Percentiles rank a stretch among this genome's conserved stretches.
These are phyloP conservation scores for Ceraceosorus bombacis DNA, from an alignment of 1,284 basidiomycete species.

Conservation along the genomic window DNA sequence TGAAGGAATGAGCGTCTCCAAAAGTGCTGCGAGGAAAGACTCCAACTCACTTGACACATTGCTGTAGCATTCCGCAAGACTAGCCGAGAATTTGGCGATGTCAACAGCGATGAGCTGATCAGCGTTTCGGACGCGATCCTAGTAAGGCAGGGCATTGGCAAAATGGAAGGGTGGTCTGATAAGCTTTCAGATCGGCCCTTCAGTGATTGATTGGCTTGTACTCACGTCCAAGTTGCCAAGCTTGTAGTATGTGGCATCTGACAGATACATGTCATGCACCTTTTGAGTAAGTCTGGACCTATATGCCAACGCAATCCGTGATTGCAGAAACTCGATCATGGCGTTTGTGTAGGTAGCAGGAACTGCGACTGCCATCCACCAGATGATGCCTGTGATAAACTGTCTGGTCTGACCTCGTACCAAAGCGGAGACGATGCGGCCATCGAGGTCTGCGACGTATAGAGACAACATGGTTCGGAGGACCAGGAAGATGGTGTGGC, in stretches of 20 bases:
- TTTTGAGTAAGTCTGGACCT: slow-evolving; percentile 77
- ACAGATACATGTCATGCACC: slow-evolving; percentile 76
- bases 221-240: slow-evolving; percentile 57
- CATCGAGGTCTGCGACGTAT: slow-evolving; percentile 91
- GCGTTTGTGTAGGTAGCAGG: slow-evolving; percentile 81
- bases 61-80: slow-evolving; percentile 81
- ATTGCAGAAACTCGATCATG: slow-evolving; percentile 83
- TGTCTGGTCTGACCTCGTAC: slow-evolving; percentile 75
- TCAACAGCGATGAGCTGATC: slow-evolving; percentile 98
- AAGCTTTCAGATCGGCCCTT: too few relatives aligned
- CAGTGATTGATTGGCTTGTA: neutral
- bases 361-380: slow-evolving; percentile 88
- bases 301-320: slow-evolving; percentile 84
- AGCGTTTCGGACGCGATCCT: slow-evolving; percentile 86
- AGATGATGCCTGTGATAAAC: slow-evolving; percentile 76
- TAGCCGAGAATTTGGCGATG: slow-evolving; percentile 82
- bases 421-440: slow-evolving; percentile 80
- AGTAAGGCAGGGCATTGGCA: slow-evolving; percentile 66
- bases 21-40: neutral
- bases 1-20: neutral
- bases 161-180: too few relatives aligned
- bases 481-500: slow-evolving; percentile 80
- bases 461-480: slow-evolving; percentile 82
- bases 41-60: slow-evolving; percentile 27
- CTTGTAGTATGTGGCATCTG: slow-evolving; percentile 77